Percentiles rank a stretch among this genome's conserved stretches.
These are phyloP conservation scores for Auricularia auricula-judae DNA, from an alignment of 768 basidiomycete species.

Conservation along the genomic window DNA sequence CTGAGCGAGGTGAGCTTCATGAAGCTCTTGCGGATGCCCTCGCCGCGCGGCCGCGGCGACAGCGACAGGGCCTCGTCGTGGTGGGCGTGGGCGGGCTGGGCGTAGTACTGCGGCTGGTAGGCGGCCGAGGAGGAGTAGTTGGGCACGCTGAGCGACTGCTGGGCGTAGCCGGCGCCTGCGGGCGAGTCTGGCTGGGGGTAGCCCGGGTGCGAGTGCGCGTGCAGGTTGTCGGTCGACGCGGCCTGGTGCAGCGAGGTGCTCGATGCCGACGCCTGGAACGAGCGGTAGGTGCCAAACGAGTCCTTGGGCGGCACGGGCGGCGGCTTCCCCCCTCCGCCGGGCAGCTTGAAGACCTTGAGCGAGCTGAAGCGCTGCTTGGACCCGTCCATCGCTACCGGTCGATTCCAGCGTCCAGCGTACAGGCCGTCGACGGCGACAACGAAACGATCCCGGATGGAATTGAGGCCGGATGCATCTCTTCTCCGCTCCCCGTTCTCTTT, in stretches of 20 bases:
- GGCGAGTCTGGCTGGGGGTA: neutral
- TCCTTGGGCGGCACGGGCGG: constrained; percentile 1
- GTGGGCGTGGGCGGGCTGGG: neutral
- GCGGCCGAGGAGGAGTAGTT: neutral
- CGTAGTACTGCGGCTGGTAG: neutral
- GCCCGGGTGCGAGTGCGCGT: neutral
- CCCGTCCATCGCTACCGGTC: neutral
- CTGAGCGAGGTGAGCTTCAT: constrained; percentile 24
- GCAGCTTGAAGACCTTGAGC: neutral
- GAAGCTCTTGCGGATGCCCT: constrained; percentile 13
- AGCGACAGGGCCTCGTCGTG: neutral
- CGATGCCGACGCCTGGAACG: neutral
- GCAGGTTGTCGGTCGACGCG: neutral
- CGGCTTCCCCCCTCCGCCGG: neutral
- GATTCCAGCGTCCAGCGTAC: no score
- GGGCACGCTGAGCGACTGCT: neutral
- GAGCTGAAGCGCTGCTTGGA: neutral
- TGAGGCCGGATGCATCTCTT: no score
- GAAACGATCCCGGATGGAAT: no score
- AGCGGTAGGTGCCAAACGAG: neutral
- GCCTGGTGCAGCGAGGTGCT: neutral
- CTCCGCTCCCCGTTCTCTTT: no score
- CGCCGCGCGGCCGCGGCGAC: neutral
- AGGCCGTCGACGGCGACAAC: no score
- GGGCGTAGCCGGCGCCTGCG: neutral